Evolutionary conservation across 164 flowering plant species (phyloP), one percentile per base, ranked within the genome.

Genomic region (Kingdonia uniflora): DNA sequence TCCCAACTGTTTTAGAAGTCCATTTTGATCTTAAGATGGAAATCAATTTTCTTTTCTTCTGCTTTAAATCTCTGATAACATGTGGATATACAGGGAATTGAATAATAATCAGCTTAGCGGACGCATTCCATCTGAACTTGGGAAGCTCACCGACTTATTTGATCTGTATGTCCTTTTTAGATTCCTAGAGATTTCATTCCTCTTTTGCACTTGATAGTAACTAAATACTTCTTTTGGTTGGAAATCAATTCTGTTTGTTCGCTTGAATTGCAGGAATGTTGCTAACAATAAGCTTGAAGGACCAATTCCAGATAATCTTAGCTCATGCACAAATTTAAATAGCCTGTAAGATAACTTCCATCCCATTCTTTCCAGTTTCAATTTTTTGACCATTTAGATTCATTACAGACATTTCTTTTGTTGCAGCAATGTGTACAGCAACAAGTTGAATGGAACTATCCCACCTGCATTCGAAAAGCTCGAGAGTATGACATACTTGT

Each of bases 261-360:
- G 8, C 35, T 29, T 41, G n/a, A 54, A 23, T 54, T 65, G 60
- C 75, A 94, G 99, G 55, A 89, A 94, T 71, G 74, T 87, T 42
- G 99, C 99, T 12, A 80, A 79, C 57, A 89, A 94, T 69, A 55
- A 76, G 51, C 95, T 94, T 52, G 92, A 81, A 41, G 99, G 99
- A 49, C 85, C 87, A 1, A 80, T 94, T 46, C 95, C 99, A 22
- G 82, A 68, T 33, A 80, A 94, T 68, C 71, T 94, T 24, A 87
- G 99, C 68, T 87, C 94, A 11, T 94, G 97, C 54, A 80, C 82
- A 14, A 85, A 82, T 70, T 82, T 94, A 52, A 94, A 86, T 71
- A 81, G 82, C 64, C 87, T 94, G 99, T 94, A 74, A 68, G 89
- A 12, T 58, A 47, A 17, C 22, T 19, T 15, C 38, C 37, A 45